phyloP scores from a whole-genome alignment of 2,329 filamentous ascomycete genomes.

The Diaporthe longicolla region DNA sequence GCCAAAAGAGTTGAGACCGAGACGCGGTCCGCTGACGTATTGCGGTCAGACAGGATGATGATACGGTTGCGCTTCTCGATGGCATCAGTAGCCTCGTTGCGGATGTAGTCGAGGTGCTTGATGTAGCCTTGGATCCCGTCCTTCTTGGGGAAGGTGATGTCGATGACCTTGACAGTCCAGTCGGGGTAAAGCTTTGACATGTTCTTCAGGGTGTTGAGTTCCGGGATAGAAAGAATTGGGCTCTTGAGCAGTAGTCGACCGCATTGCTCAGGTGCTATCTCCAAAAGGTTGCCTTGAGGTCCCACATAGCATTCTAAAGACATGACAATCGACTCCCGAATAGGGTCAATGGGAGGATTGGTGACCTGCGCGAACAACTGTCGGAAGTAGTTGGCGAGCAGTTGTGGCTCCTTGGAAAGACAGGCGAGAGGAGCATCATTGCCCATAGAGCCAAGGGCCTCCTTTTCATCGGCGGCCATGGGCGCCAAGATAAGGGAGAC shows the following conservation, averaged over 20 bases:
- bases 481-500: constrained; percentile 91
- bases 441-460: constrained; percentile 97
- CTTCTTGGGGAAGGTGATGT: constrained; percentile 91
- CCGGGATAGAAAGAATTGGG: constrained; percentile 88
- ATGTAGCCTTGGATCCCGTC: constrained; percentile 88
- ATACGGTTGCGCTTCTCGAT: constrained; percentile 88
- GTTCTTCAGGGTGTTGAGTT: constrained; percentile 90
- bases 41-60: constrained; percentile 90
- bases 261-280: constrained; percentile 94
- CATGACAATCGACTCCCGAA: constrained; percentile 98
- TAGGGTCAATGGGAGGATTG: constrained; percentile 97
- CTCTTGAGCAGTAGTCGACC: constrained; percentile 88
- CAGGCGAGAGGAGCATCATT: constrained; percentile 96
- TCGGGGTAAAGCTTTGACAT: constrained; percentile 79
- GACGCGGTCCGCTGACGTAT: constrained; percentile 85
- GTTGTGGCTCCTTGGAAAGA: constrained; percentile 87
- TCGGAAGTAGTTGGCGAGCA: constrained; percentile 96
- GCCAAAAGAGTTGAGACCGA: constrained; percentile 89
- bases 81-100: constrained; percentile 84
- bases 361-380: constrained; percentile 98
- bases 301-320: constrained; percentile 96
- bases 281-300: constrained; percentile 92
- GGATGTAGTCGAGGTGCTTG: constrained; percentile 89
- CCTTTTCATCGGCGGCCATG: constrained; percentile 98
- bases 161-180: constrained; percentile 92